Base-by-base conservation (phyloP, 805 yeast genomes). In the Wickerhamomyces pijperi region DNA sequence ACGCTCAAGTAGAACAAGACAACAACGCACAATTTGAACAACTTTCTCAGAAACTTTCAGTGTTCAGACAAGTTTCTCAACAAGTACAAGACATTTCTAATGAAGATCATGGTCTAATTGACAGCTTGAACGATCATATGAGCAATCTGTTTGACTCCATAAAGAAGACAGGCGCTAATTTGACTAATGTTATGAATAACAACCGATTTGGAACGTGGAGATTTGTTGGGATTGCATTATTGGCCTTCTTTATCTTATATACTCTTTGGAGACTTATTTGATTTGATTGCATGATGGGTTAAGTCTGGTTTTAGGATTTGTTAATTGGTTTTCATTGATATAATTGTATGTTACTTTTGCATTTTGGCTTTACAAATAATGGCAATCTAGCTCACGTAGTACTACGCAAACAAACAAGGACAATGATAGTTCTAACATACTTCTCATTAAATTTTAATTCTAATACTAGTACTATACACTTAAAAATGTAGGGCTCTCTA, bases 61-160 rank as follows among this genome's bases (percentile, higher is more conserved):
- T 78, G 1, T 71, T 82, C 47, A 70, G 83, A 43, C 65, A 66
- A 40, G 74, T 82, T 19, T 81, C 85, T 38, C 72, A 72, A 45
- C 90, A 82, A 42, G 78, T 82, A 29, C 74, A 79, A 47, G 59
- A 63, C 39, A 80, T 76, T 46, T 82, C 90, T 2, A 64, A 68
- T 16, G 76, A 76, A 39, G 78, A 73, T 43, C 54, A 56, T 19
- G 61, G 67, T 0, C 46, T 64, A 31, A 51, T 74, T 17, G 59
- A 58, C 39, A 59, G 59, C 15, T 48, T 75, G 17, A 67, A 72
- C 31, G 70, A 71, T 41, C 67, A 76, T n/a, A 66, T 81, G 56
- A 60, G 68, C 41, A 51, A 64, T 12, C 54, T 80, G 46, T 55
- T 67, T 33, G 65, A 61, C 20, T 66, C 69, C 37, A 59, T 81